Evolutionary conservation across 345 rosid species (phyloP).

Genomic region (Dipteronia sinensis): DNA sequence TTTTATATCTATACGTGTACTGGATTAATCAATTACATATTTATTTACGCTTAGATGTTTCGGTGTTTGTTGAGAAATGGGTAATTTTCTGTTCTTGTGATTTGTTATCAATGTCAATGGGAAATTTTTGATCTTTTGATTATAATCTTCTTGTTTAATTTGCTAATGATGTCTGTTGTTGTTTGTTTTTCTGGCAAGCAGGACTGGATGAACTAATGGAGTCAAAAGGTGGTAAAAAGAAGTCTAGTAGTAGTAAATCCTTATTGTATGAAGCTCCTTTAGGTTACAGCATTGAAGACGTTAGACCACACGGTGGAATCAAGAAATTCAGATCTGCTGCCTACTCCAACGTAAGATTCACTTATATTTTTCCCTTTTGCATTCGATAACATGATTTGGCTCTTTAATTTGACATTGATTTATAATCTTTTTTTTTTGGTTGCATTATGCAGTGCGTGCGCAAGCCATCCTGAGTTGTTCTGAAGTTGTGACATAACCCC

Average conservation of each 20-base stretch:
- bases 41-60: too few species aligned
- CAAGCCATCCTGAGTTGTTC: conserved; percentile 73
- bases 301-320: conserved; percentile 97
- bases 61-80: too few species aligned
- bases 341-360: conserved; percentile 66
- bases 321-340: conserved; percentile 99
- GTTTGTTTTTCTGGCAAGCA: conserved; percentile 25
- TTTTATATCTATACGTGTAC: too few species aligned
- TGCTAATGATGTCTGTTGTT: neutral
- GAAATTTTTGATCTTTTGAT: neutral
- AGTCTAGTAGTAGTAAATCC: conserved; percentile 77
- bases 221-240: conserved; percentile 89
- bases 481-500: conserved; percentile 23
- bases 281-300: conserved; percentile 98
- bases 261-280: conserved; percentile 94
- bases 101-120: too few species aligned
- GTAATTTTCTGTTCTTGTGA: too few species aligned
- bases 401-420: conserved; percentile 16
- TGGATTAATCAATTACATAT: too few species aligned
- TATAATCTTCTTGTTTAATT: neutral
- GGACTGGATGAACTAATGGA: conserved; percentile 95
- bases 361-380: neutral
- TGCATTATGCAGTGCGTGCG: conserved; percentile 67
- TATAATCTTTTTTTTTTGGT: neutral
- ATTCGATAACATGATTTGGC: neutral